A percentile compares a stretch with the other conserved stretches of the same genome.
These are phyloP conservation scores for Globisporangium lucens DNA, from an alignment of 352 stramenopile genomes.

Conservation along the genomic window DNA sequence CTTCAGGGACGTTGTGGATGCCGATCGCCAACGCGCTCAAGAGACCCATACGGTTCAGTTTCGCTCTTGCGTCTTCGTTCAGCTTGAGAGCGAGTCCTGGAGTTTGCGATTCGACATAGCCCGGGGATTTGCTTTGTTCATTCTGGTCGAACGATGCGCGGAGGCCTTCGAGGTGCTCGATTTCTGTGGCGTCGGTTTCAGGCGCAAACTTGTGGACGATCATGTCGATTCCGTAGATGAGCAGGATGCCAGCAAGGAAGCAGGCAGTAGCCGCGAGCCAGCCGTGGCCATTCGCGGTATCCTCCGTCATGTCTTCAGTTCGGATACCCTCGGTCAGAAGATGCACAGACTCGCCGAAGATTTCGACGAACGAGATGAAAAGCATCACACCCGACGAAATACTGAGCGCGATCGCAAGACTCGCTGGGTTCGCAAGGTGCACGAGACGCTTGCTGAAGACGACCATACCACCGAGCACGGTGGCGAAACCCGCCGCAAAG, in stretches of 20 bases:
- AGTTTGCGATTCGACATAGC: conserved; percentile 29
- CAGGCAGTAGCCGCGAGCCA: conserved; percentile 81
- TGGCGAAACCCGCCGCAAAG: conserved; percentile 47
- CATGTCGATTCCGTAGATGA: conserved; percentile 51
- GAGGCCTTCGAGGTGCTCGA: conserved; percentile 24
- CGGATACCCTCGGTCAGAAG: conserved; percentile 40
- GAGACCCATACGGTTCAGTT: conserved; percentile 85
- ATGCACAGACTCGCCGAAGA: conserved; percentile 49
- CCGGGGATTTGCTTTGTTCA: conserved; percentile 18
- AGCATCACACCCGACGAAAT: conserved; percentile 72
- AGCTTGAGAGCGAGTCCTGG: conserved; percentile 34
- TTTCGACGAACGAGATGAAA: conserved; percentile 72
- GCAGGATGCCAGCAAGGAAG: conserved; percentile 84
- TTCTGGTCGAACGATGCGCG: conserved; percentile 32
- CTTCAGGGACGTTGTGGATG: conserved; percentile 96
- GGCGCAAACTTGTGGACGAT: conserved; percentile 43
- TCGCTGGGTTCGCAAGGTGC: conserved; percentile 52
- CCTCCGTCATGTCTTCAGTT: conserved; percentile 20
- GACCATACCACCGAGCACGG: conserved; percentile 55
- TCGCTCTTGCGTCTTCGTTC: conserved; percentile 36
- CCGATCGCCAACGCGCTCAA: conserved; percentile 92
- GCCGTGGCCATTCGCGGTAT: conserved; percentile 30
- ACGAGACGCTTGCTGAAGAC: conserved; percentile 72
- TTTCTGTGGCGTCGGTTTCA: conserved; percentile 28
- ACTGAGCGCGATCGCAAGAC: conserved; percentile 55